These are phyloP conservation scores for Fusarium heterosporum DNA, from an alignment of 2,329 filamentous ascomycete genomes.

Conservation along the genomic window DNA sequence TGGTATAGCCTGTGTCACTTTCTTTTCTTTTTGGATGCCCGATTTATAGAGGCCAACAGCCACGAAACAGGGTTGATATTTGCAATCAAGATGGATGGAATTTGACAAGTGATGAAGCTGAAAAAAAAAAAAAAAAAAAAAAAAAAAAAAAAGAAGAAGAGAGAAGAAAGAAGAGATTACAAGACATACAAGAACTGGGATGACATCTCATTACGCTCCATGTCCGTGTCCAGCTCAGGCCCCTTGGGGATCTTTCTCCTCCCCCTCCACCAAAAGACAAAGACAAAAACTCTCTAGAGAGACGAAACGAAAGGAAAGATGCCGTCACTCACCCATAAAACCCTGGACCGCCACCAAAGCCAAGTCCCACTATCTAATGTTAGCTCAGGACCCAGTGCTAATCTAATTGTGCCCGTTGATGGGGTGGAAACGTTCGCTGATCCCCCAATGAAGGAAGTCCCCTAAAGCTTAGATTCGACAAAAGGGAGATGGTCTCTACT, in stretches of 20 bases:
- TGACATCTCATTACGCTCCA: conserved; percentile 33
- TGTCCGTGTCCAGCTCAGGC: not conserved
- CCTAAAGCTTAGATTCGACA: not conserved
- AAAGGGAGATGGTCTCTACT: conserved; percentile 22
- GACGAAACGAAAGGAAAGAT: conserved; percentile 20
- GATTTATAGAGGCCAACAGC: not conserved
- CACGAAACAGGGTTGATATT: conserved; percentile 4
- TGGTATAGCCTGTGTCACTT: conserved; percentile 24
- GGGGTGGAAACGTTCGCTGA: conserved; percentile 10
- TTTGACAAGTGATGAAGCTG: conserved; percentile 15
- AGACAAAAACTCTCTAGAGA: conserved; percentile 2
- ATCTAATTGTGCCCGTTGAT: conserved; percentile 14
- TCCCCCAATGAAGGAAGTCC: conserved; percentile 9
- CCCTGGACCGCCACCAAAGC: conserved; percentile 33
- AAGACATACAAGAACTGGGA: conserved; percentile 9
- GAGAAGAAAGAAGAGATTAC: conserved; percentile 15
- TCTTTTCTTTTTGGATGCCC: not conserved
- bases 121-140: not conserved
- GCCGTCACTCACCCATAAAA: conserved; percentile 41
- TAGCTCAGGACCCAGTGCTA: conserved; percentile 25
- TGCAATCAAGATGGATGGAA: conserved; percentile 18
- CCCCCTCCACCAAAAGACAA: not conserved
- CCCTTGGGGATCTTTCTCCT: no score
- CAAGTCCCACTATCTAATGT: conserved; percentile 40
- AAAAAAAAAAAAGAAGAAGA: conserved; percentile 7